These are phyloP conservation scores for Pichia sp. DNA, from an alignment of 1,139 yeast species.

Conservation along the genomic window DNA sequence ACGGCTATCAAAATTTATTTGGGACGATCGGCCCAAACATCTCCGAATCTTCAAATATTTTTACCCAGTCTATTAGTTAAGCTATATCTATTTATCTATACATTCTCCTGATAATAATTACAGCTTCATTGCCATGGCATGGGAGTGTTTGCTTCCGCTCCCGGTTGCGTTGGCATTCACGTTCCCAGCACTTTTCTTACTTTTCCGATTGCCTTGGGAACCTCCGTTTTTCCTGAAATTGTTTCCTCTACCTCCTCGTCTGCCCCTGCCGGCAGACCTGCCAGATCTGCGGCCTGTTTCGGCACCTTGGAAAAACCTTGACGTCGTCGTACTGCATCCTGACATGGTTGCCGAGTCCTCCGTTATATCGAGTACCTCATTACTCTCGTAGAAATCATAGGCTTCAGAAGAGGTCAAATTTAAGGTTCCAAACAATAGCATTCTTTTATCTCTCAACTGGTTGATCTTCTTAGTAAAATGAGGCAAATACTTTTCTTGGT, in stretches of 20 bases:
- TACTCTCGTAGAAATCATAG: conserved; percentile 2
- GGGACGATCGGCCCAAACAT: not conserved
- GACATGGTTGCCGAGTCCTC: conserved; percentile 4
- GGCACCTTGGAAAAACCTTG: conserved; percentile 4
- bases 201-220: not conserved
- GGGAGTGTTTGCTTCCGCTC: not conserved
- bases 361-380: not conserved
- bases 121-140: conserved; percentile 1
- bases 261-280: not conserved
- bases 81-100: too few species aligned
- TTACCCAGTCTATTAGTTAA: not conserved
- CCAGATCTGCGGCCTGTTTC: not conserved
- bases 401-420: not conserved
- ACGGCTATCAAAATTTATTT: too few species aligned
- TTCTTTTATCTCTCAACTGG: conserved; percentile 28
- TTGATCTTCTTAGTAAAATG: conserved; percentile 45
- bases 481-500: conserved; percentile 41
- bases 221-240: not conserved
- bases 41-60: not conserved
- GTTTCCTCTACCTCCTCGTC: not conserved
- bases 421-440: conserved; percentile 11
- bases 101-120: not conserved
- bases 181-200: not conserved
- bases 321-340: not conserved
- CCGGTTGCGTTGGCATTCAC: not conserved